A percentile compares a stretch with the other conserved stretches of the same genome.
Evolutionary conservation across 2,329 filamentous ascomycete species (phyloP).

Genomic region (Cercospora citrullina): DNA sequence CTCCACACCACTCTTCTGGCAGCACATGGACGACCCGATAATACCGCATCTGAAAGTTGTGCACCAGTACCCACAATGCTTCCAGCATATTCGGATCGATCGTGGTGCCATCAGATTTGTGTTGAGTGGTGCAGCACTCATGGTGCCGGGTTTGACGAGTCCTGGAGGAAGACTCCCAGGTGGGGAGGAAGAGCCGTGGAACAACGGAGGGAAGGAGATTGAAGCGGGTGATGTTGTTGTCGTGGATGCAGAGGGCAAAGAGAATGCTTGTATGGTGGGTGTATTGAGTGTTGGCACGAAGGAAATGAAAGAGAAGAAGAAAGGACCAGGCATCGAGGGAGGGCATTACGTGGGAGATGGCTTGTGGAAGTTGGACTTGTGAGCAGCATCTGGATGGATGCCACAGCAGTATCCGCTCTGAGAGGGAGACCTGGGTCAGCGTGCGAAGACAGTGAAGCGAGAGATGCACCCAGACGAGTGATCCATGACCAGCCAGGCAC

Average conservation of each 20-base stretch:
- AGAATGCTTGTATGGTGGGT: constrained; percentile 85
- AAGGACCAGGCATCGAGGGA: constrained; percentile 90
- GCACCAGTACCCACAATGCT: constrained; percentile 82
- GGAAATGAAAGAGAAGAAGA: constrained; percentile 91
- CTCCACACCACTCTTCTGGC: constrained; percentile 81
- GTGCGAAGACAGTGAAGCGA: background rate
- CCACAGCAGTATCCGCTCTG: background rate
- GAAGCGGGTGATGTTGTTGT: constrained; percentile 81
- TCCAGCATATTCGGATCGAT: constrained; percentile 86
- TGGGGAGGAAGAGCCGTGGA: constrained; percentile 42
- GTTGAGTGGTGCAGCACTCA: constrained; percentile 86
- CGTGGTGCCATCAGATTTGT: constrained; percentile 96
- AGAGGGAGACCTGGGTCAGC: background rate
- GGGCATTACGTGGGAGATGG: constrained; percentile 94
- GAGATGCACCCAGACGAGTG: background rate
- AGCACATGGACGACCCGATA: constrained; percentile 73
- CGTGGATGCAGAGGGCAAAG: constrained; percentile 89
- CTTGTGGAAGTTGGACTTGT: constrained; percentile 71
- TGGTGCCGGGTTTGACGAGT: constrained; percentile 91
- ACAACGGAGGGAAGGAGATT: constrained; percentile 65
- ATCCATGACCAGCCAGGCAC: background rate
- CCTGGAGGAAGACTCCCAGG: constrained; percentile 76
- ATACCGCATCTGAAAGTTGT: constrained; percentile 87
- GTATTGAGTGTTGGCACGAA: constrained; percentile 79
- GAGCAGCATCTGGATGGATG: background rate